A percentile compares a stretch with the other conserved stretches of the same genome.
Conservation (phyloP, 2,329 filamentous ascomycete species). For the Scedosporium aurantiacum region DNA sequence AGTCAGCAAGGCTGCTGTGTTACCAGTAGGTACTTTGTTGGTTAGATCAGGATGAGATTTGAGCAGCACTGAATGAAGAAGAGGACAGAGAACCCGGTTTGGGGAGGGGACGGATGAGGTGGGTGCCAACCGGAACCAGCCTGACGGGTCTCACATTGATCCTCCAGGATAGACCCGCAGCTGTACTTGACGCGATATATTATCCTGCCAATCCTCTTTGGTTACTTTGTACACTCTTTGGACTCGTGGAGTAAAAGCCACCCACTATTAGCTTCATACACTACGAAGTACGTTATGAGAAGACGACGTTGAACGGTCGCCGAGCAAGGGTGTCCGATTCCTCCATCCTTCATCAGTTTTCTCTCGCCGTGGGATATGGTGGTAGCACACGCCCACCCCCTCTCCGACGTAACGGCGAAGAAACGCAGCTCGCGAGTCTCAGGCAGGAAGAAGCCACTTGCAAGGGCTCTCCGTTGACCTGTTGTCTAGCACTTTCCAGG, state of each 20-base stretch:
- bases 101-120: not conserved
- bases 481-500: not conserved
- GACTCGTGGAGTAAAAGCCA: not conserved
- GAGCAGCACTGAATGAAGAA: not conserved
- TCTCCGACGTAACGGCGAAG: not conserved
- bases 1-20: not conserved
- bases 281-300: no score
- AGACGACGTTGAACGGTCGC: no score
- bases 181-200: not conserved
- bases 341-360: no score
- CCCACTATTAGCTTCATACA: not conserved
- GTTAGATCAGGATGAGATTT: not conserved
- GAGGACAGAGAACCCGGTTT: not conserved
- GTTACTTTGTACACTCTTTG: not conserved
- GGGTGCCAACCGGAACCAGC: not conserved
- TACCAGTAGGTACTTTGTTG: no score
- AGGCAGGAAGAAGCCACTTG: not conserved
- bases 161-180: not conserved
- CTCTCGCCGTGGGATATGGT: no score
- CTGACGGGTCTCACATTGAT: not conserved
- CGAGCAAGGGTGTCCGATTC: not conserved
- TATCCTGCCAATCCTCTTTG: not conserved
- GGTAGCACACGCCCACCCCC: no score
- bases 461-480: not conserved
- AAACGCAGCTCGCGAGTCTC: not conserved